Base-by-base conservation (phyloP, 2,329 filamentous ascomycete species). In the Periconia macrospinosa region DNA sequence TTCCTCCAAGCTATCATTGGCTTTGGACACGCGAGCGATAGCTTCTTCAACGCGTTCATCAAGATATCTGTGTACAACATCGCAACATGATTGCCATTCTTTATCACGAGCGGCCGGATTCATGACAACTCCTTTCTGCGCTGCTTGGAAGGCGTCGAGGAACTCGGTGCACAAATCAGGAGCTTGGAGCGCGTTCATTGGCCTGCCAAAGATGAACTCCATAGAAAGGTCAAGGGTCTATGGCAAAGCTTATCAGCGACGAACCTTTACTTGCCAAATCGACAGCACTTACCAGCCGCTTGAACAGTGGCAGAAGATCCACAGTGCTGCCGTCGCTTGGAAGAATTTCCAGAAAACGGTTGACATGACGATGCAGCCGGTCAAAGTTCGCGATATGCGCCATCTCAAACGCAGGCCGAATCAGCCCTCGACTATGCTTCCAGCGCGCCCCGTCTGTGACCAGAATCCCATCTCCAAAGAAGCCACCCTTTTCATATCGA, bases 191-290 rank as follows among this genome's bases (percentile, higher is more conserved):
- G 53, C 49, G n/a, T 48, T 43, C 37, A 59, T 45, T 2, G 52
- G 33, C 17, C 51, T n/a, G 1, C 57, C 57, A 23, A 59, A 57
- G 5, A 57, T 59, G 45, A 59, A 59, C 33, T 57, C 56, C 42
- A 41, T 54, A 0, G 50, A 46, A 5, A 37, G 37, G 30, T 59
- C 56, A 6, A 59, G 42, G 19, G 20, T 56, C 56, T 58, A 50
- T 14, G 23, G 23, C n/a, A 27, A 27, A 15, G 15, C 15, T 27
- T 37, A n/a, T 10, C 41, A 17, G 23, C 37, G 17, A 35, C 19
- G 15, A 19, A 10, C 19, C 9, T 13, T 20, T 41, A 35, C 18
- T 33, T 2, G 37, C 37, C 14, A 20, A 6, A 18, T 13, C 37
- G 18, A 30, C n/a, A 19, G 17, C 6, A 14, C 54, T 18, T 40